Evolutionary conservation across 83 land plant genomes (phyloP), one percentile per base, ranked within the genome.

Genomic region (Diphasiastrum complanatum): DNA sequence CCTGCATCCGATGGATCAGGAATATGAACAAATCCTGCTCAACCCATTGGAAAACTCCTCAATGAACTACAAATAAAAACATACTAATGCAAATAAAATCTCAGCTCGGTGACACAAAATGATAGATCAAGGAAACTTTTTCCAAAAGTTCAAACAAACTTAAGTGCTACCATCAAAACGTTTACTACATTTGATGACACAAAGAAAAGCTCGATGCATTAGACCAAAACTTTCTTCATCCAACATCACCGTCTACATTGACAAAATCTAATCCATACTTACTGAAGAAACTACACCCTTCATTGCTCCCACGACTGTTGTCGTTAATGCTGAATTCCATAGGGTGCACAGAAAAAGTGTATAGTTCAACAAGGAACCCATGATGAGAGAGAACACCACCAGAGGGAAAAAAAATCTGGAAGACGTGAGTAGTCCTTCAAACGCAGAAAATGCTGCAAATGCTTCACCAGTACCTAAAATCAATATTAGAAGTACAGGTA

Each of bases 331-430:
- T 18, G 73, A 68, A 47, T 68, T 68, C 16, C 52, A 47, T 30
- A 68, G 43, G 64, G 72, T 68, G 67, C 72, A 68, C 4, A 68
- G 65, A 30, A 68, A 68, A 65, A 68, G 36, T 33, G 69, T 43
- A 23, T 47, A 68, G 32, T 68, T 68, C 36, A 68, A 35, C 43
- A 68, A 27, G 12, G 56, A 47, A 4, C 65, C 70, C 63, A 67
- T 67, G 50, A 67, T 40, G 63, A 67, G 30, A 5, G 70, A 67
- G 25, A 54, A 47, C 6, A 35, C n/a, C 37, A 65, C 0, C 22
- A 52, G 46, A 37, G 68, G 68, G 1, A 65, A 4, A 65, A 65
- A 52, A n/a, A n/a, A n/a, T n/a, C n/a, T n/a, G n/a, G n/a, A n/a
- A n/a, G n/a, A n/a, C n/a, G n/a, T n/a, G n/a, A n/a, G n/a, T n/a